Evolutionary conservation across 2,329 filamentous ascomycete genomes (phyloP), one percentile per base, ranked within the genome.

Genomic region (Xylaria sp.): DNA sequence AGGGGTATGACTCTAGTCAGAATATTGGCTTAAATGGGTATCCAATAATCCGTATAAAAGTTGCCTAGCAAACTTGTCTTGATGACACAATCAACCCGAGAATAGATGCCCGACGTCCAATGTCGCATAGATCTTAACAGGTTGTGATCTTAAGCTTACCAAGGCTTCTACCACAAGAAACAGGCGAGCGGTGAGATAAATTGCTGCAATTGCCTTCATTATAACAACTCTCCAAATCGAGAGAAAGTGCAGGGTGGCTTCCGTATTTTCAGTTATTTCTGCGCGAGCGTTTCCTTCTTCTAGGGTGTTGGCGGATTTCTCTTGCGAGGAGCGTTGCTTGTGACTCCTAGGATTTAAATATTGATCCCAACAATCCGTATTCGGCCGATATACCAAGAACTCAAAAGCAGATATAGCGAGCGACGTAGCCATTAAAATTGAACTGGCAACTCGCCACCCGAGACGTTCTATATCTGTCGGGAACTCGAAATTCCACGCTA

Each of bases 401-500:
- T 50, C 47, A 4, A 55, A 42, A 27, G 27, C 11, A 33, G 11
- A 55, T 15, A 55, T 22, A 20, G 51, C 59, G 63, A 60, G 3
- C 9, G 45, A 38, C 11, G 42, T 13, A 9, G 27, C 31, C 4
- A 22, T 33, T 7, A 36, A 15, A 13, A 51, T 31, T 10, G 33
- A 50, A 22, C 57, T 50, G 27, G 44, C 31, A n/a, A 60, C 27
- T 29, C 29, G 44, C 57, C 57, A 60, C 9, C 44, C 31, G 2
- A 42, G 4, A 20, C 42, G 57, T 39, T 60, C 57, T 17, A 49
- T 7, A 6, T 29, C 5, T 17, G 57, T 60, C 2, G 57, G 57
- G 22, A 60, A 60, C 15, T 39, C 15, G 6, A 20, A 20, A 39
- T 39, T 51, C 57, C 44, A 60, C 10, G 44, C 57, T n/a, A n/a